These are phyloP conservation scores for Breynia disticha DNA, from an alignment of 441 rosid species.

Conservation along the genomic window DNA sequence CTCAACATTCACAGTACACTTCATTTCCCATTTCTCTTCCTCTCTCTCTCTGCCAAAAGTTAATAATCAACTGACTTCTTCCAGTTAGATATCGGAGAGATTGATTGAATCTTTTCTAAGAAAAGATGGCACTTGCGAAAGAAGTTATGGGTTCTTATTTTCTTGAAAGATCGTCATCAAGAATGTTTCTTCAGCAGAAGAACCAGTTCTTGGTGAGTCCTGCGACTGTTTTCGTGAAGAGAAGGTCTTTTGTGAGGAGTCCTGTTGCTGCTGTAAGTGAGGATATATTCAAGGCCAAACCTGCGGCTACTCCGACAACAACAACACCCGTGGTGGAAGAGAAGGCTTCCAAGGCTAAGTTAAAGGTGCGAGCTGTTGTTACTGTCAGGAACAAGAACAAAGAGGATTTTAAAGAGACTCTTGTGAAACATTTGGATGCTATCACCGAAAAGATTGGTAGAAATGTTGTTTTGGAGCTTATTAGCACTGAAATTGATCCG, in stretches of 20 bases:
- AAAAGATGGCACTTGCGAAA: slow-evolving; percentile 47
- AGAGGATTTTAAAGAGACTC: slow-evolving; percentile 61
- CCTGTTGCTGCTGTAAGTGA: slow-evolving; percentile 61
- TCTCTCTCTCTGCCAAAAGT: slow-evolving; percentile 1
- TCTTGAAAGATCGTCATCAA: slow-evolving; percentile 25
- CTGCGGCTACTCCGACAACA: no score
- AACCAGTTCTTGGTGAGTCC: slow-evolving; percentile 26
- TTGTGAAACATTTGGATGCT: slow-evolving; percentile 62
- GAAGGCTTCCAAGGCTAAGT: slow-evolving; percentile 26
- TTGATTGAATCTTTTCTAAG: no score
- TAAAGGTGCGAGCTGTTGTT: slow-evolving; percentile 65
- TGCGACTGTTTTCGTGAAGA: slow-evolving; percentile 21
- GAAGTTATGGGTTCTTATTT: slow-evolving; percentile 56
- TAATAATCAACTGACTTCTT: neutral
- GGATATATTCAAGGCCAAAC: slow-evolving; percentile 43
- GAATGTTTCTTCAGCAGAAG: slow-evolving; percentile 11
- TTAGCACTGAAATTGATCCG: slow-evolving; percentile 71
- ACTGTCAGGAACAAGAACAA: slow-evolving; percentile 74
- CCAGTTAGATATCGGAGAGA: no score
- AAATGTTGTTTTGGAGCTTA: slow-evolving; percentile 72
- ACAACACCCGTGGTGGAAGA: slow-evolving; percentile 16
- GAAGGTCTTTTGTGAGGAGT: slow-evolving; percentile 1
- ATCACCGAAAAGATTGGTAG: slow-evolving; percentile 64
- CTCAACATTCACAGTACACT: neutral
- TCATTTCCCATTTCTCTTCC: slow-evolving; percentile 3